Conservation (phyloP, 441 rosid species). For the Pelargonium australe region DNA sequence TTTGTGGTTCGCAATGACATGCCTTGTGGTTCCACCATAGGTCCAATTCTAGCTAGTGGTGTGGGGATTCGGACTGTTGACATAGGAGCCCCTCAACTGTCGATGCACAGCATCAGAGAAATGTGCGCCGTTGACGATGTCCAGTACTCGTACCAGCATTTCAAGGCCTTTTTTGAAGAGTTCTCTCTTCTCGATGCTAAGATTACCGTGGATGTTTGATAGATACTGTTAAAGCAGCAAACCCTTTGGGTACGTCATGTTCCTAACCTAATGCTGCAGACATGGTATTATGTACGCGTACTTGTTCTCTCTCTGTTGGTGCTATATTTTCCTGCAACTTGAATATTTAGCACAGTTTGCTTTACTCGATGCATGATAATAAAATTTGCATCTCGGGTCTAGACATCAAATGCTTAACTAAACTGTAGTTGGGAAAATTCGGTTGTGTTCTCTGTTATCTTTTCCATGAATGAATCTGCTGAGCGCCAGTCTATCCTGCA, state of each 20-base stretch:
- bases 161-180: slow-evolving; percentile 80
- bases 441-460: slow-evolving; percentile 59
- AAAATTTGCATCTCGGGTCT: too few species aligned
- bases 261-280: too few species aligned
- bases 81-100: slow-evolving; percentile 90
- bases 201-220: slow-evolving; percentile 43
- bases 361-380: too few species aligned
- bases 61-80: slow-evolving; percentile 94
- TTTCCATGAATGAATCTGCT: slow-evolving; percentile 83
- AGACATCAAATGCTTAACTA: slow-evolving; percentile 18
- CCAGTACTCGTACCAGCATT: slow-evolving; percentile 68
- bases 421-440: too few species aligned
- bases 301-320: too few species aligned
- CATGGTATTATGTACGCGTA: too few species aligned
- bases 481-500: slow-evolving; percentile 81
- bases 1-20: slow-evolving; percentile 95
- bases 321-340: too few species aligned
- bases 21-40: slow-evolving; percentile 92
- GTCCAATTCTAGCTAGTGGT: slow-evolving; percentile 91
- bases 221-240: not conserved
- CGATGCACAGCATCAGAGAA: slow-evolving; percentile 97
- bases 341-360: too few species aligned
- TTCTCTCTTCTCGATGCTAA: slow-evolving; percentile 58
- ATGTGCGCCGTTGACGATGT: slow-evolving; percentile 94
- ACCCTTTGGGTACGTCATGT: too few species aligned